Conservation (phyloP, 2,329 filamentous ascomycete genomes). For the Neodidymelliopsis sp. region DNA sequence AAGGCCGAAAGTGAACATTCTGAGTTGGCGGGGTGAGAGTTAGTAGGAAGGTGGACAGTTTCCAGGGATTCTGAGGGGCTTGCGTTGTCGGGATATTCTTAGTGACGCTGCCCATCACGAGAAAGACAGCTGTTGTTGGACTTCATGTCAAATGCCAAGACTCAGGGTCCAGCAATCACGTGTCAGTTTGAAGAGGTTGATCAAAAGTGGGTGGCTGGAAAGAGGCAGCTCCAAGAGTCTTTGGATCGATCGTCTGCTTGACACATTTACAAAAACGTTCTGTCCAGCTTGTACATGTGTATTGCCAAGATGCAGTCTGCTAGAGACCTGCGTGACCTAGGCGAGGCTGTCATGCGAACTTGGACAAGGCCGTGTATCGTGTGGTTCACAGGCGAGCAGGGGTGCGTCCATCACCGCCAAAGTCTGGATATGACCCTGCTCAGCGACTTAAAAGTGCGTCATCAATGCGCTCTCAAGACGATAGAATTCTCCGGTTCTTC, state of each 20-base stretch:
- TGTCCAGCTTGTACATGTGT: no score
- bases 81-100: background rate
- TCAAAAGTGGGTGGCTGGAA: no score
- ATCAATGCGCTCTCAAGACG: background rate
- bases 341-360: conserved; percentile 13
- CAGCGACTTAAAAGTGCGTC: background rate
- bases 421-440: no score
- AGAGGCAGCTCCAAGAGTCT: no score
- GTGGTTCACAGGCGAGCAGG: conserved; percentile 11
- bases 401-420: conserved; percentile 3
- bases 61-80: background rate
- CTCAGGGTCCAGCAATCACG: conserved; percentile 7
- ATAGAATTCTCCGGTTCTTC: background rate
- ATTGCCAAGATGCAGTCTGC: no score
- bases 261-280: no score
- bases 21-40: background rate
- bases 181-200: no score
- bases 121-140: conserved; percentile 32
- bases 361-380: conserved; percentile 12
- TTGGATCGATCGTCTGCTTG: no score
- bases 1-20: conserved; percentile 74
- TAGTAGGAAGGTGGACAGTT: background rate
- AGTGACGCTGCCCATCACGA: conserved; percentile 24
- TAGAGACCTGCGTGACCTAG: background rate
- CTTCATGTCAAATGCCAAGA: conserved; percentile 12